Evolutionary conservation across 768 basidiomycete genomes (phyloP), one percentile per base, ranked within the genome.

Genomic region (Tylopilus intermedius): DNA sequence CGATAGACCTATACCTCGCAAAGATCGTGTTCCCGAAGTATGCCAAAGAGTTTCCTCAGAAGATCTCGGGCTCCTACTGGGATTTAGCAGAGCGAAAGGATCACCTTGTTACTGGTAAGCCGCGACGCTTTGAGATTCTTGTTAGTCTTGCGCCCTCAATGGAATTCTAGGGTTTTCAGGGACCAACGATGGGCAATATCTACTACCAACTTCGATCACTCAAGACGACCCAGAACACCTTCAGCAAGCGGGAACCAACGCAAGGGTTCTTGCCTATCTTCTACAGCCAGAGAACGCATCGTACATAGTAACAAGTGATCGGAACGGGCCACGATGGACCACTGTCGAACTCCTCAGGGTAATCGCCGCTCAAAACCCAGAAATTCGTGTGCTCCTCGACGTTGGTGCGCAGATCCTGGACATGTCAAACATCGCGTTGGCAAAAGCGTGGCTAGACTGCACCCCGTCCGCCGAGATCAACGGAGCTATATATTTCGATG

Each of bases 51-150:
- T 75, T 74, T 40, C 66, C 63, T 0, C 55, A 45, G 0, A 75
- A 71, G 32, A 52, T 74, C 13, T 57, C 69, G 3, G 68, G 71
- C 22, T 69, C 68, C 1, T 69, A 64, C 1, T 74, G 72, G 72
- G 74, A 74, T 54, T 55, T 74, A 22, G 73, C 72, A 3, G 54
- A 63, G n/a, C 66, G 57, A 45, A 56, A 48, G 9, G 38, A 18
- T 0, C 56, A 54, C 11, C 9, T 62, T 0, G 8, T 40, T 11
- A 40, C 27, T 5, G 47, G 29, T 22, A 2, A 30, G 30, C 9
- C 30, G 30, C 7, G 30, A 10, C 9, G 9, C 7, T 30, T 30
- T 30, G 30, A 10, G 3, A 7, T 8, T 10, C 7, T 10, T 30
- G 9, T 30, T 8, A 30, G 5, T 30, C 30, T 4, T 10, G 30